These are phyloP conservation scores for Vicia sativa DNA, from an alignment of 306 rosid species.

Conservation along the genomic window DNA sequence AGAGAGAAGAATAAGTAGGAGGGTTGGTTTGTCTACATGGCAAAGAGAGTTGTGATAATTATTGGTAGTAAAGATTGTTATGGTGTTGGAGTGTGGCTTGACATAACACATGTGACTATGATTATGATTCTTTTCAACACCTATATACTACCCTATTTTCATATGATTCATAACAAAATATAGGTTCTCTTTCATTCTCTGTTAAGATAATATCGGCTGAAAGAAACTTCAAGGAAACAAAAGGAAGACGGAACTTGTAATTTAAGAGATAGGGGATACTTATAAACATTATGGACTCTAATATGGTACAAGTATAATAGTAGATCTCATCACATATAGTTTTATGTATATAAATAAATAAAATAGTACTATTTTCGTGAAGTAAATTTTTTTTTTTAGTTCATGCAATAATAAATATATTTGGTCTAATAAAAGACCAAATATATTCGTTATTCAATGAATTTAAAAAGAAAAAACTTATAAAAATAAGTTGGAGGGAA, in stretches of 20 bases:
- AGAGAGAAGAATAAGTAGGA: constrained; percentile 19
- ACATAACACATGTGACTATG: constrained; percentile 56
- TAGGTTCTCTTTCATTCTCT: constrained; percentile 14
- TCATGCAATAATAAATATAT: too few species aligned
- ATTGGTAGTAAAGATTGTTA: constrained; percentile 30
- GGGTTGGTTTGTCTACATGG: constrained; percentile 41
- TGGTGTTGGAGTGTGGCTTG: constrained; percentile 50
- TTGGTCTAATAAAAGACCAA: too few species aligned
- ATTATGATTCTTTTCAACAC: constrained; percentile 43
- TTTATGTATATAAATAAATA: not conserved
- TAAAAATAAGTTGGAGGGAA: too few species aligned
- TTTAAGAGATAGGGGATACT: too few species aligned
- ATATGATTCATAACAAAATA: constrained; percentile 18
- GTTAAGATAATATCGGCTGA: not conserved
- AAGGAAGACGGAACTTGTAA: not conserved
- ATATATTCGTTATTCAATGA: too few species aligned
- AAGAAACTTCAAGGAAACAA: constrained; percentile 45
- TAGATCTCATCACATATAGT: not conserved
- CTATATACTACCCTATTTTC: constrained; percentile 30
- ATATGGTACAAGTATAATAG: too few species aligned
- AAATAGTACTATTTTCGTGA: too few species aligned
- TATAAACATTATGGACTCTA: not conserved
- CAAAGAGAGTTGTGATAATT: constrained; percentile 28
- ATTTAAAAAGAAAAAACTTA: too few species aligned
- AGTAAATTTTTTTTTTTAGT: too few species aligned